Percentiles rank a stretch among this genome's conserved stretches.
Conservation (phyloP, 805 yeast species). For the Phaffomyces antillensis region DNA sequence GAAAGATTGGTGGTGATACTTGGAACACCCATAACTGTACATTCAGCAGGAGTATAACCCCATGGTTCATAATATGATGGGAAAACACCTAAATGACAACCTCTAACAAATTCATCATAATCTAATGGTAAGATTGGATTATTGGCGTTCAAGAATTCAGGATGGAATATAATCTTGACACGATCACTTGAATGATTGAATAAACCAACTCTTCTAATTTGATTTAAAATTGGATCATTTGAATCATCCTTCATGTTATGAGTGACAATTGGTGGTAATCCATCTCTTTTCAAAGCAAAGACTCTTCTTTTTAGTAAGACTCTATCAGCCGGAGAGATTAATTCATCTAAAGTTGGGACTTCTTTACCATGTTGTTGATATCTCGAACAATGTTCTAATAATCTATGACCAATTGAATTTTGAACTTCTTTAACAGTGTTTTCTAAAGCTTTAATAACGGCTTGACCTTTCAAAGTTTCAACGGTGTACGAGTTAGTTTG, state of each 20-base stretch:
- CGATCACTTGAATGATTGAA: conserved; percentile 87
- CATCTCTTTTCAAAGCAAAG: conserved; percentile 82
- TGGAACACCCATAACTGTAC: conserved; percentile 99
- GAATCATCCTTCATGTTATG: conserved; percentile 95
- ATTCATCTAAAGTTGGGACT: conserved; percentile 72
- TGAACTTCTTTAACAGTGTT: conserved; percentile 85
- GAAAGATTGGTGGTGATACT: conserved; percentile 92
- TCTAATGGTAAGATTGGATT: conserved; percentile 91
- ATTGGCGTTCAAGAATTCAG: conserved; percentile 90
- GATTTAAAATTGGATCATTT: conserved; percentile 84
- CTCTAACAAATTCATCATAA: conserved; percentile 96
- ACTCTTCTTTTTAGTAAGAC: conserved; percentile 88
- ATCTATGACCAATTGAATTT: conserved; percentile 73
- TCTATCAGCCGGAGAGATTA: conserved; percentile 80
- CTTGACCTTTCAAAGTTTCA: conserved; percentile 93
- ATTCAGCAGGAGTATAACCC: conserved; percentile 99
- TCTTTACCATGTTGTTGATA: conserved; percentile 51
- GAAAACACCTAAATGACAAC: conserved; percentile 96
- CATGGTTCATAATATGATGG: conserved; percentile 98
- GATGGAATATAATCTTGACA: conserved; percentile 94
- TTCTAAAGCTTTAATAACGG: conserved; percentile 87
- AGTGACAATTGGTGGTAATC: conserved; percentile 92
- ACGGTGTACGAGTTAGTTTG: conserved; percentile 89
- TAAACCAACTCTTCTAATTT: conserved; percentile 83
- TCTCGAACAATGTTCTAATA: conserved; percentile 86